phyloP scores from a whole-genome alignment of 495 filamentous ascomycete genomes.

The Penicillium salamii region DNA sequence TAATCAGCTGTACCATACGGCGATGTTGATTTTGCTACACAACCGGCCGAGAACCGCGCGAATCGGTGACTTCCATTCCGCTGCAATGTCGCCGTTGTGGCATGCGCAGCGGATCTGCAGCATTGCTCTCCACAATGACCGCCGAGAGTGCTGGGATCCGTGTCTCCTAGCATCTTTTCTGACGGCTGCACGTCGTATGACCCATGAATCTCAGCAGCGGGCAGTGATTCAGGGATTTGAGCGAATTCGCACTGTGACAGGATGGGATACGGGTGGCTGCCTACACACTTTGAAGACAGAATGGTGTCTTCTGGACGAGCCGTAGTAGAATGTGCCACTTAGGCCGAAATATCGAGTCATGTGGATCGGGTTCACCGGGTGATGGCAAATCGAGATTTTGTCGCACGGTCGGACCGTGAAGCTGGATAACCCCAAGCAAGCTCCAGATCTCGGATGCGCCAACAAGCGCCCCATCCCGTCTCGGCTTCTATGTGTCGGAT shows the following conservation, averaged over 20 bases:
- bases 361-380: conserved; percentile 4
- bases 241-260: conserved; percentile 28
- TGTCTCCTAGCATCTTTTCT: conserved; percentile 35
- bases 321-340: neutral
- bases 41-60: conserved; percentile 34
- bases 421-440: conserved; percentile 42
- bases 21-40: conserved; percentile 38
- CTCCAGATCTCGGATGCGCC: conserved; percentile 46
- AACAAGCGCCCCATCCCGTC: conserved; percentile 46
- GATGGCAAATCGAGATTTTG: conserved; percentile 4
- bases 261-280: conserved; percentile 27
- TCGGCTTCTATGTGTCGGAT: conserved; percentile 41
- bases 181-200: conserved; percentile 35
- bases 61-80: conserved; percentile 13
- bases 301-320: conserved; percentile 29
- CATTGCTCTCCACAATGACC: conserved; percentile 38
- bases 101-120: conserved; percentile 37
- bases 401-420: conserved; percentile 4
- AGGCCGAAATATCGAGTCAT: neutral
- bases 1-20: conserved; percentile 43
- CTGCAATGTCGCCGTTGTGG: conserved; percentile 32
- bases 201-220: conserved; percentile 33
- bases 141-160: conserved; percentile 35
- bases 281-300: conserved; percentile 19
- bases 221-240: conserved; percentile 29